Percentiles rank a stretch among this genome's conserved stretches.
These are phyloP conservation scores for Wolfiporia cocos DNA, from an alignment of 1,284 basidiomycete genomes.

Conservation along the genomic window DNA sequence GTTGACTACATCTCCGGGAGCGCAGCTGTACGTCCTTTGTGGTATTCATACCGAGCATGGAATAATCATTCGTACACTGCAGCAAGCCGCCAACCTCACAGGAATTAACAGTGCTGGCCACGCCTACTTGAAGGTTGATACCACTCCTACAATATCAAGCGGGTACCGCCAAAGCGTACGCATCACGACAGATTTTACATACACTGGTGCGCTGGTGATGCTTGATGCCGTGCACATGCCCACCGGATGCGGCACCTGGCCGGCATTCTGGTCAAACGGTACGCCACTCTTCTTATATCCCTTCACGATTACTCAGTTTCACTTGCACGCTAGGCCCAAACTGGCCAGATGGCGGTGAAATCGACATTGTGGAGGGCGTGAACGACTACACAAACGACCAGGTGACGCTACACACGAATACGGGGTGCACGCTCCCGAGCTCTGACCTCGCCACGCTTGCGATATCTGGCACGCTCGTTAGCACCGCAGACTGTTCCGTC, in stretches of 20 bases:
- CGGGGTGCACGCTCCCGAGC: conserved; percentile 62
- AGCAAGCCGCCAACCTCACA: conserved; percentile 46
- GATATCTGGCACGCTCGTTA: conserved; percentile 55
- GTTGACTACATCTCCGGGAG: conserved; percentile 51
- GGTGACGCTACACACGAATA: conserved; percentile 71
- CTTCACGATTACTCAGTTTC: background rate
- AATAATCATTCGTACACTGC: conserved; percentile 8
- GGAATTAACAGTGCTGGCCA: conserved; percentile 63
- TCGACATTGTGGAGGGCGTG: conserved; percentile 83
- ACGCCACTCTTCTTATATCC: conserved; percentile 2
- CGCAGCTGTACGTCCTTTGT: conserved; percentile 43
- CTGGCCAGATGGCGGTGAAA: conserved; percentile 77
- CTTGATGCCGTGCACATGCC: conserved; percentile 90
- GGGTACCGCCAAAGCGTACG: conserved; percentile 70
- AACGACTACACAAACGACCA: conserved; percentile 77
- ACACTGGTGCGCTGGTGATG: conserved; percentile 67
- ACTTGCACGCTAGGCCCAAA: conserved; percentile 38
- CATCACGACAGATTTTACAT: conserved; percentile 60
- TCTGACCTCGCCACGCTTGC: conserved; percentile 41
- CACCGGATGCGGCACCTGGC: conserved; percentile 85
- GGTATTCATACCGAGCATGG: conserved; percentile 3
- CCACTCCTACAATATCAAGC: conserved; percentile 55
- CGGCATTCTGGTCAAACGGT: conserved; percentile 53
- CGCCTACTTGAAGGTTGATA: conserved; percentile 81
- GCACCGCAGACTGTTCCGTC: conserved; percentile 60